These are phyloP conservation scores for Plasmodium inui DNA, from an alignment of 169 alveolate species.

Conservation along the genomic window DNA sequence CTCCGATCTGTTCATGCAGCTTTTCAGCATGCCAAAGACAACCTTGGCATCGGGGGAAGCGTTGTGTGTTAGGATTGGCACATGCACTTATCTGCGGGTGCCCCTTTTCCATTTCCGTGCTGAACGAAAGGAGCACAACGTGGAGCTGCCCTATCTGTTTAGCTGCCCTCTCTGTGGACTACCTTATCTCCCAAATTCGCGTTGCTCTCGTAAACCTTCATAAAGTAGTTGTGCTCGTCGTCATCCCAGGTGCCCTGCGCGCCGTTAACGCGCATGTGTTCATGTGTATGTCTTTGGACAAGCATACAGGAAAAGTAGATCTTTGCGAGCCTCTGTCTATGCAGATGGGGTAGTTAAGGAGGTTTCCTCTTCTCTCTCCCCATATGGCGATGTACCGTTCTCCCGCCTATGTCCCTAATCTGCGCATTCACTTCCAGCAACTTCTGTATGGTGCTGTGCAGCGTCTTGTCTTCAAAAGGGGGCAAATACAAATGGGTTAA, in stretches of 20 bases:
- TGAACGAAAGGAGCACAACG: neutral
- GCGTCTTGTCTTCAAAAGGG: constrained; percentile 26
- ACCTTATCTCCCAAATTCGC: constrained; percentile 45
- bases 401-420: constrained; percentile 48
- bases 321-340: neutral
- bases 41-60: constrained; percentile 3
- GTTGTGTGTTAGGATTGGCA: neutral
- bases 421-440: constrained; percentile 23
- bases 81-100: neutral
- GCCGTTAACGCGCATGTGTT: neutral
- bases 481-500: neutral
- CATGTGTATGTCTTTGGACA: neutral
- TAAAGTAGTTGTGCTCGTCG: constrained; percentile 63
- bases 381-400: constrained; percentile 31
- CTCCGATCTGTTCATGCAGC: constrained; percentile 29
- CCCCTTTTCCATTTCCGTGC: neutral
- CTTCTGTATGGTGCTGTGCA: constrained; percentile 18
- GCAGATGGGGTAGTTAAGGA: neutral
- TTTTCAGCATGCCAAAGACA: constrained; percentile 12
- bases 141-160: neutral
- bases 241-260: constrained; percentile 52
- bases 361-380: neutral
- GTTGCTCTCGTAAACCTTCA: constrained; percentile 44
- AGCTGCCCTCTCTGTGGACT: neutral
- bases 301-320: too few relatives aligned